Evolutionary conservation across 2,329 filamentous ascomycete species (phyloP).

Genomic region (Alternaria sp.): DNA sequence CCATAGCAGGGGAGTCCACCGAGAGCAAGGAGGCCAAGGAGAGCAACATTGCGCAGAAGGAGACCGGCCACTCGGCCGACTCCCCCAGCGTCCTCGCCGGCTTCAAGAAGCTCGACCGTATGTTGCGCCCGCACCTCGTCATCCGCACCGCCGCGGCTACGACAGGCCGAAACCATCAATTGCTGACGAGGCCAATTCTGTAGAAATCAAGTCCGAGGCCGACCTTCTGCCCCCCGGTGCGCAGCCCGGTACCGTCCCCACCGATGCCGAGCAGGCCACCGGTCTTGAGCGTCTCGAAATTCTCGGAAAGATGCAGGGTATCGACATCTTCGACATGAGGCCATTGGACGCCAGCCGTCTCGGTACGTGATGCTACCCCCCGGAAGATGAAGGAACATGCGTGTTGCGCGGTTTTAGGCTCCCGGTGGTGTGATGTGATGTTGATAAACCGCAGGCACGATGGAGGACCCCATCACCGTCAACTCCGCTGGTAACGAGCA

Average conservation of each 20-base stretch:
- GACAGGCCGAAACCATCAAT: constrained; percentile 23
- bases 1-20: constrained; percentile 37
- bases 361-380: constrained; percentile 63
- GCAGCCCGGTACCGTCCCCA: constrained; percentile 82
- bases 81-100: constrained; percentile 39
- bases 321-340: constrained; percentile 98
- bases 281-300: constrained; percentile 99
- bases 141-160: constrained; percentile 10
- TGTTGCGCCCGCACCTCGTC: constrained; percentile 25
- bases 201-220: constrained; percentile 83
- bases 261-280: constrained; percentile 93
- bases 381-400: background rate
- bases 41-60: constrained; percentile 51
- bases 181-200: constrained; percentile 37
- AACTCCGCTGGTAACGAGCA: constrained; percentile 95
- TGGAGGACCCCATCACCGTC: constrained; percentile 86
- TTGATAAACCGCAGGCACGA: constrained; percentile 69
- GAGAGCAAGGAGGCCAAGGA: constrained; percentile 25
- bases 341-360: constrained; percentile 89
- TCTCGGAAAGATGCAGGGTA: constrained; percentile 98
- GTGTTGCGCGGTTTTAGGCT: background rate
- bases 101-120: constrained; percentile 59
- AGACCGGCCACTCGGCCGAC: constrained; percentile 41
- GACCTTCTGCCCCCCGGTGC: constrained; percentile 90
- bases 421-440: constrained; percentile 15